These are phyloP conservation scores for Xylaria polymorpha DNA, from an alignment of 2,329 filamentous ascomycete genomes.

Conservation along the genomic window DNA sequence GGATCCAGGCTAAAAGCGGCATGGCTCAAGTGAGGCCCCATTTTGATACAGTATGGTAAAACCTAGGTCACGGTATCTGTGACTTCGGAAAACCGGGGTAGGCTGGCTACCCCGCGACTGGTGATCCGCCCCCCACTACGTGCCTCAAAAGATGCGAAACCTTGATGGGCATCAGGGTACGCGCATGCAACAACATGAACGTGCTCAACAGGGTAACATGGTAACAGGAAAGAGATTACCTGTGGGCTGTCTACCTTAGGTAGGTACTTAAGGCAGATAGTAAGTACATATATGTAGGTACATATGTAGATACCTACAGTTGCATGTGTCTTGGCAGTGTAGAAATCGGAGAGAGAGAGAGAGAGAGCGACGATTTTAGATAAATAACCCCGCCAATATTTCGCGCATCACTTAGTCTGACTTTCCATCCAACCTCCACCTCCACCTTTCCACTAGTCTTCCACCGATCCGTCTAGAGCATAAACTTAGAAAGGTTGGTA, in stretches of 20 bases:
- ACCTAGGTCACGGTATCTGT: too few relatives aligned
- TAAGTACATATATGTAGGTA: not conserved
- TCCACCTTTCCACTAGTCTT: slow-evolving; percentile 7
- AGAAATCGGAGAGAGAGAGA: not conserved
- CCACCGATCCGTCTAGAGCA: slow-evolving; percentile 24
- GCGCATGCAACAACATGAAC: slow-evolving; percentile 6
- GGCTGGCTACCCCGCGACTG: slow-evolving; percentile 7
- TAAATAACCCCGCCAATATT: slow-evolving; percentile 36
- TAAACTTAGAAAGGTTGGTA: slow-evolving; percentile 31
- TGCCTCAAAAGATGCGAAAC: not conserved
- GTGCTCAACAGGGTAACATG: not conserved
- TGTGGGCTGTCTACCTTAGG: not conserved
- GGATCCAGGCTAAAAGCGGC: too few relatives aligned
- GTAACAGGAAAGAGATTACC: not conserved
- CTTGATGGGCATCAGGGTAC: slow-evolving; percentile 2
- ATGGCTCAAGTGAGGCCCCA: too few relatives aligned
- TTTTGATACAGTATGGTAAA: too few relatives aligned
- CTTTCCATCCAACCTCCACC: not conserved
- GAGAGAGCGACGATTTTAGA: slow-evolving; percentile 16
- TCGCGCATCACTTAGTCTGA: slow-evolving; percentile 19
- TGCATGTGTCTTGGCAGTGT: not conserved
- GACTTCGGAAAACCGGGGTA: not conserved
- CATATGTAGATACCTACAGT: not conserved
- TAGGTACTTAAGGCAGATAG: not conserved
- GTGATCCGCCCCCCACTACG: not conserved